Conservation (phyloP, 371 early-diverging fungal species). For the Massospora cicadina region DNA sequence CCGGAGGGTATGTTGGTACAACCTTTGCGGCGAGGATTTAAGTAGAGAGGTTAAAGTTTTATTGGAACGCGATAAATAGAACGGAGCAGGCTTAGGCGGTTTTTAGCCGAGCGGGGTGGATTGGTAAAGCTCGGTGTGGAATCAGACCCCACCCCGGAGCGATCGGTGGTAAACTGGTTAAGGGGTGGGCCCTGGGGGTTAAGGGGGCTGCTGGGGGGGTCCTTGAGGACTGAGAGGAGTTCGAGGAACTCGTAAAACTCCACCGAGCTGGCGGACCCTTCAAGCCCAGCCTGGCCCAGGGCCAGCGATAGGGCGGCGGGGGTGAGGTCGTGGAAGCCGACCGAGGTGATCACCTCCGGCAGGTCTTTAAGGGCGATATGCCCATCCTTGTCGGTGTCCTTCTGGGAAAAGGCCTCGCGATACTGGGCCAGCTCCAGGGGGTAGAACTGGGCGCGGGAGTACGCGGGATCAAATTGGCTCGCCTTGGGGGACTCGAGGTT, state of each 20-base stretch:
- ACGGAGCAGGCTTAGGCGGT: too few relatives aligned
- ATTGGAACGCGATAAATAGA: too few relatives aligned
- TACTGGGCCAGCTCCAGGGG: slow-evolving; percentile 49
- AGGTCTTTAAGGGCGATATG: slow-evolving; percentile 28
- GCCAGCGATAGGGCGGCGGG: slow-evolving; percentile 16
- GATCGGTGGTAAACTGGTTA: slow-evolving; percentile 35
- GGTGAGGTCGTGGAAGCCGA: slow-evolving; percentile 19
- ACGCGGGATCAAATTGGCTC: slow-evolving; percentile 16
- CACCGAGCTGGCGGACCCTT: slow-evolving; percentile 19
- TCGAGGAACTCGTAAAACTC: slow-evolving; percentile 67
- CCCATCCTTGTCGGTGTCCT: slow-evolving; percentile 41
- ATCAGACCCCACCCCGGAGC: slow-evolving; percentile 49
- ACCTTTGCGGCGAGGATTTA: too few relatives aligned
- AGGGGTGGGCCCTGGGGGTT: slow-evolving; percentile 17
- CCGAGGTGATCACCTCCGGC: slow-evolving; percentile 18
- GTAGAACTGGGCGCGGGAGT: slow-evolving; percentile 42
- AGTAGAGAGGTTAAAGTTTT: too few relatives aligned
- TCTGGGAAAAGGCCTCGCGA: slow-evolving; percentile 35
- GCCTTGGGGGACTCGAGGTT: slow-evolving; percentile 14
- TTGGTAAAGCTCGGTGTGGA: too few relatives aligned
- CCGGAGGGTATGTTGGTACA: too few relatives aligned
- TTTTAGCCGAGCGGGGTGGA: too few relatives aligned
- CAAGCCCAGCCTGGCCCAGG: slow-evolving; percentile 22
- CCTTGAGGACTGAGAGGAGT: slow-evolving; percentile 35
- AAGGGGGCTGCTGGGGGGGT: slow-evolving; percentile 20